Conservation (phyloP, 2,329 filamentous ascomycete species). For the Aureobasidium lini region DNA sequence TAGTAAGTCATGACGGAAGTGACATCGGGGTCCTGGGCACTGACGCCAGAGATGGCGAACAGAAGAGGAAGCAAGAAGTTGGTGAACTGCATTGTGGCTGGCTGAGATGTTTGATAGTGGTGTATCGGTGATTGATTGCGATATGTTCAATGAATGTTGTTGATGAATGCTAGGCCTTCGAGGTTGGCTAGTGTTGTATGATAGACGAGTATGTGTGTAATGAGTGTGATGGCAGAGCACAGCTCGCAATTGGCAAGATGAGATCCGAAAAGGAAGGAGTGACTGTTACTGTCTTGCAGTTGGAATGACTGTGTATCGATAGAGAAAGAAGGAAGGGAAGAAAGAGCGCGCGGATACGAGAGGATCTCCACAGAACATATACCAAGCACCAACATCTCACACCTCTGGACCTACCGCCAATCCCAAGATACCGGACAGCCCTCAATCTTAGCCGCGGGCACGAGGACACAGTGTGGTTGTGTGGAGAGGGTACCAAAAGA, state of each 20-base stretch:
- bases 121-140: not conserved
- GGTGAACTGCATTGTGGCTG: conserved; percentile 15
- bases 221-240: conserved; percentile 12
- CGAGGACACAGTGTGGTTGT: conserved; percentile 8
- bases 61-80: conserved; percentile 14
- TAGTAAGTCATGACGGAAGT: conserved; percentile 16
- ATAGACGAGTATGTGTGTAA: not conserved
- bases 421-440: not conserved
- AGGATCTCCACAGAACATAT: conserved; percentile 4
- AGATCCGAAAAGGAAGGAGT: conserved; percentile 7
- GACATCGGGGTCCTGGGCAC: not conserved
- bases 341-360: not conserved
- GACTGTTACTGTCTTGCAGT: conserved; percentile 11
- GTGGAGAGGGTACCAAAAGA: not conserved
- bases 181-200: not conserved
- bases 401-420: not conserved
- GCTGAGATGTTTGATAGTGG: not conserved
- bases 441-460: conserved; percentile 11
- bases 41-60: conserved; percentile 11
- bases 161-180: not conserved
- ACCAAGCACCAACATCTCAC: not conserved
- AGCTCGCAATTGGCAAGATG: conserved; percentile 6
- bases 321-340: not conserved
- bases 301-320: conserved; percentile 9
- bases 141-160: conserved; percentile 3